Percentiles rank a stretch among this genome's conserved stretches.
These are phyloP conservation scores for Cyberlindnera mississippiensis DNA, from an alignment of 805 yeast genomes.

Conservation along the genomic window DNA sequence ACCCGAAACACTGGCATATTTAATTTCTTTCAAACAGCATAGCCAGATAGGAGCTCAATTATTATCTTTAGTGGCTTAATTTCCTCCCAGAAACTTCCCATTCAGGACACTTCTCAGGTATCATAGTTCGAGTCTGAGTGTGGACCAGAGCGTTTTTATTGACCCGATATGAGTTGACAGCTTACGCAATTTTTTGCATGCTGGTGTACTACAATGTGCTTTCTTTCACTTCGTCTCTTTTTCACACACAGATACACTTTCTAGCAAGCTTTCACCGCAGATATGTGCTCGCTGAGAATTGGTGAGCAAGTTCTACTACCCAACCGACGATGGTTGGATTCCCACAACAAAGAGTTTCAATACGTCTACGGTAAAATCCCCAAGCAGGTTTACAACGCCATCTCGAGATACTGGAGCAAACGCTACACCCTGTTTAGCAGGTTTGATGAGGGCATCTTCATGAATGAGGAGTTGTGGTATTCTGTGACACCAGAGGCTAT, in stretches of 20 bases:
- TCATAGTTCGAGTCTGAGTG: no score
- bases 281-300: background rate
- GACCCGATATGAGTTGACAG: no score
- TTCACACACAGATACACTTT: background rate
- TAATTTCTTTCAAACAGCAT: no score
- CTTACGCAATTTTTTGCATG: no score
- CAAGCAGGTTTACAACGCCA: slow-evolving; percentile 6
- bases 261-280: background rate
- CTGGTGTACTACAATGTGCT: no score
- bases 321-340: slow-evolving; percentile 10
- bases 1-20: no score
- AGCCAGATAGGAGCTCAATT: no score
- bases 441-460: slow-evolving; percentile 62
- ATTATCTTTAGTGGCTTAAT: no score
- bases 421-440: slow-evolving; percentile 57
- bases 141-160: no score
- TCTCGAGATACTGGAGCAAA: slow-evolving; percentile 43
- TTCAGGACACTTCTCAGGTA: no score
- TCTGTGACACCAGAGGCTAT: slow-evolving; percentile 82
- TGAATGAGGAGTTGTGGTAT: slow-evolving; percentile 77
- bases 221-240: no score
- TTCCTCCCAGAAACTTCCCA: no score
- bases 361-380: slow-evolving; percentile 10
- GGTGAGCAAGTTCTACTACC: slow-evolving; percentile 6
- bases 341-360: slow-evolving; percentile 3